Conservation (phyloP, 2,329 filamentous ascomycete species). For the Onygena corvina region DNA sequence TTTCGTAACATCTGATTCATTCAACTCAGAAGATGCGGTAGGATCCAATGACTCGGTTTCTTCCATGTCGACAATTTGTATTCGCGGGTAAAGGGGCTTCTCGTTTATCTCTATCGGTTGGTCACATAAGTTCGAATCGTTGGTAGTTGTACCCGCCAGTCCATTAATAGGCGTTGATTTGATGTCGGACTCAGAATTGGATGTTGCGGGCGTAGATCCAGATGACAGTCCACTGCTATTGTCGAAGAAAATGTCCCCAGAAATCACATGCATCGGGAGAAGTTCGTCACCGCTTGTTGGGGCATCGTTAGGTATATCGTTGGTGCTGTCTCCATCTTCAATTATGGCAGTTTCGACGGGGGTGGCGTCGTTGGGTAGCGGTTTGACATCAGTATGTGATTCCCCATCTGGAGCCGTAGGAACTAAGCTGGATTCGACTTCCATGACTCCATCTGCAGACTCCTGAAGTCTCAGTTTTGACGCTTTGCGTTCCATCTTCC, state of each 20-base stretch:
- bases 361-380: neutral
- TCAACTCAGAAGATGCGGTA: conserved; percentile 21
- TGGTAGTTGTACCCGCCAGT: neutral
- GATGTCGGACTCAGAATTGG: conserved; percentile 21
- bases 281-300: neutral
- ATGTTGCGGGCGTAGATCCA: conserved; percentile 29
- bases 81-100: neutral
- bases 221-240: conserved; percentile 27
- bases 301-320: neutral
- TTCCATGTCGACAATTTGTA: conserved; percentile 8
- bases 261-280: conserved; percentile 2
- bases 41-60: conserved; percentile 20
- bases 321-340: neutral
- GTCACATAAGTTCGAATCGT: neutral
- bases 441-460: neutral
- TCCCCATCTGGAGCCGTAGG: neutral
- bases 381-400: neutral
- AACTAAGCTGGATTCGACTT: neutral
- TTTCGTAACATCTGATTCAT: conserved; percentile 20
- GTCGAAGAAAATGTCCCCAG: conserved; percentile 12
- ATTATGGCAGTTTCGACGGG: conserved; percentile 11
- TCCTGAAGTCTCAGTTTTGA: conserved; percentile 1
- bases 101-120: neutral
- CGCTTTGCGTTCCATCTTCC: conserved; percentile 2
- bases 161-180: neutral